Percentiles rank a stretch among this genome's conserved stretches.
These are phyloP conservation scores for Coniosporium apollinis DNA, from an alignment of 495 filamentous ascomycete species.

Conservation along the genomic window DNA sequence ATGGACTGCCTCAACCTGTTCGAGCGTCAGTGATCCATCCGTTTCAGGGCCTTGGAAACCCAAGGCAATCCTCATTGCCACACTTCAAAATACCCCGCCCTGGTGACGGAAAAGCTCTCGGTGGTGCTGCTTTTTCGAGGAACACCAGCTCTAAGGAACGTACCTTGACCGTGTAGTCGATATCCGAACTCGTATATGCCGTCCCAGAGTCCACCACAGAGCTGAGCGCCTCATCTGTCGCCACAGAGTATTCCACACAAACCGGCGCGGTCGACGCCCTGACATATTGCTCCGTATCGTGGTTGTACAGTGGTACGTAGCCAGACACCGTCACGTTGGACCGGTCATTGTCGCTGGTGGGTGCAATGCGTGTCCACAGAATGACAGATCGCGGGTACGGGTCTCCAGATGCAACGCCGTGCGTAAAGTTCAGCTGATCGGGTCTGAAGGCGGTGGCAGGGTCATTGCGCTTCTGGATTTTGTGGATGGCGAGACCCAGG, in stretches of 20 bases:
- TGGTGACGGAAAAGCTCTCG: too few relatives aligned
- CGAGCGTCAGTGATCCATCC: conserved; percentile 9
- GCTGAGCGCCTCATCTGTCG: conserved; percentile 22
- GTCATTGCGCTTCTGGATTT: conserved; percentile 29
- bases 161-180: conserved; percentile 55
- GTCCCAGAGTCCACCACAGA: conserved; percentile 29
- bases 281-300: conserved; percentile 35
- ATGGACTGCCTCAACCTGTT: conserved; percentile 39
- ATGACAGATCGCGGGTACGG: conserved; percentile 47
- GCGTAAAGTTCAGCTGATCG: conserved; percentile 42
- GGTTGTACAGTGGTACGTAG: conserved; percentile 36
- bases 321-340: conserved; percentile 39
- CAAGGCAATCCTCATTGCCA: too few relatives aligned
- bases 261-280: conserved; percentile 36
- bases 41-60: too few relatives aligned
- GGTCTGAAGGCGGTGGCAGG: conserved; percentile 24
- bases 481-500: conserved; percentile 36
- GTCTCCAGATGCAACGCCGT: conserved; percentile 54
- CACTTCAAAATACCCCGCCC: too few relatives aligned
- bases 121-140: too few relatives aligned
- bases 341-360: conserved; percentile 33
- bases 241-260: conserved; percentile 41
- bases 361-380: conserved; percentile 51
- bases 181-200: conserved; percentile 46
- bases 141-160: background rate